Evolutionary conservation across 73 alveolate species (phyloP), one percentile per base, ranked within the genome.

Genomic region (Stentor roeselii): DNA sequence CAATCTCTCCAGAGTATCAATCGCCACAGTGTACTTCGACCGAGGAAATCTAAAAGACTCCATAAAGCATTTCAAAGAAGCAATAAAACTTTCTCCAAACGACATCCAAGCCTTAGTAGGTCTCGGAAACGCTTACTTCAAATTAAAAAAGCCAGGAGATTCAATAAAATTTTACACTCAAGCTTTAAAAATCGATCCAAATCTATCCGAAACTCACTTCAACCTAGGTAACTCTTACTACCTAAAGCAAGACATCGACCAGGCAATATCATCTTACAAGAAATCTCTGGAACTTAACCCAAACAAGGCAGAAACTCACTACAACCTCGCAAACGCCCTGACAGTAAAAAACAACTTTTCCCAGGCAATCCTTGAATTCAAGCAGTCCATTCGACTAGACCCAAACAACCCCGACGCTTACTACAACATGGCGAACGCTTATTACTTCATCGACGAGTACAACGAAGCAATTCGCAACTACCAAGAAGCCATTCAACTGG

Each of bases 31-130:
- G 38, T 77, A 88, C 14, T 95, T 91, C 78, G 99, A 95, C 77
- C 83, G 89, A 27, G 94, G 95, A 61, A 88, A 93, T 67, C 90
- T 97, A 2, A 90, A 93, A 27, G 86, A 87, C 31, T 96, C 99
- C 0, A 90, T 92, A 1, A 93, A 84, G 76, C 93, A 91, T 83
- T 94, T 85, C 60, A 36, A 83, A 60, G 76, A 89, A 77, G 99
- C 99, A 0, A 76, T 95, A 21, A 88, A 84, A 67, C 76, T 84
- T 27, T 92, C 90, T 86, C 91, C 91, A 21, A 86, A 75, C 31
- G 99, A 95, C 60, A 90, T 95, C 83, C 90, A 93, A 84, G 97
- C 97, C 3, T 76, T 93, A 30, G 89, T 95, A 27, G 99, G 99
- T 27, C 78, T 93, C 27, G 99, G 96, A 11, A 95, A 95, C 86